Conservation (phyloP, 2,329 filamentous ascomycete species). For the Botrytis galanthina region DNA sequence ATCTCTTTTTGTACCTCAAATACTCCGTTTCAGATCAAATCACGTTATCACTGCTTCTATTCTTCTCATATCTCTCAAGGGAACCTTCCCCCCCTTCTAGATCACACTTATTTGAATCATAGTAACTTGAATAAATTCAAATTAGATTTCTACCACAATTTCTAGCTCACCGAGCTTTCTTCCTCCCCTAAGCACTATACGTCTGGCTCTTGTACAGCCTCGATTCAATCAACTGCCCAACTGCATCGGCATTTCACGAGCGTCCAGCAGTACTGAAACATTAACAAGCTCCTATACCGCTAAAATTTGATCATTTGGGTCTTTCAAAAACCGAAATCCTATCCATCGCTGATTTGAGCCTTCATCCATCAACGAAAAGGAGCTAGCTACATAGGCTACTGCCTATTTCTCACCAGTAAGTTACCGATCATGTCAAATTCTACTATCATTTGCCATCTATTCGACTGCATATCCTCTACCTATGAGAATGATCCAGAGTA, state of each 20-base stretch:
- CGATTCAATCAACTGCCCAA: background rate
- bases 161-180: background rate
- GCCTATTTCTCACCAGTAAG: background rate
- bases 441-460: fast-evolving
- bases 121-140: background rate
- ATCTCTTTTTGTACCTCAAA: too few species aligned
- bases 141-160: background rate
- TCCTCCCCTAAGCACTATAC: fast-evolving
- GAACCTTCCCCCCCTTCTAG: background rate
- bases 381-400: background rate
- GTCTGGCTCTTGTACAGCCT: background rate
- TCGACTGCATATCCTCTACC: background rate
- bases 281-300: background rate
- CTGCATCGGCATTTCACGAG: background rate
- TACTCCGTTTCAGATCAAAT: background rate
- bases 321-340: background rate
- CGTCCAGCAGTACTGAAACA: background rate
- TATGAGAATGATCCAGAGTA: background rate
- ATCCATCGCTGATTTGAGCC: background rate
- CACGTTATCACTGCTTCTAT: background rate
- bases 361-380: background rate
- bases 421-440: background rate
- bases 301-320: background rate
- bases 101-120: background rate
- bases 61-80: background rate